Base-by-base conservation (phyloP, 129 eudicot genomes). In the Artemisia argyi region DNA sequence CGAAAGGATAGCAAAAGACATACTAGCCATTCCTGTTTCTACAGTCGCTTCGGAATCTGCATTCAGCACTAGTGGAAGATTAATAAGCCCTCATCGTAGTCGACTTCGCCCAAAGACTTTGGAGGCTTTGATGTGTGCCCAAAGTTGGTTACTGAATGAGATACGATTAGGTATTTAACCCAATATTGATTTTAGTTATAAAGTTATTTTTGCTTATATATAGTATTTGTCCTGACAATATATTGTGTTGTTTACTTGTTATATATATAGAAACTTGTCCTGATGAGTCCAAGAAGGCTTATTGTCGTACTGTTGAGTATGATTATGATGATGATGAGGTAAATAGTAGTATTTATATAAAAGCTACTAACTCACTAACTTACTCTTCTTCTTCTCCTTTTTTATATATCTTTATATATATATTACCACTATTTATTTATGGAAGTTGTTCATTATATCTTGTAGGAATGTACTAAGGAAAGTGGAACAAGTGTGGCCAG, bases 101-200 rank as follows among this genome's bases (percentile, higher is more conserved):
- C 39, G 62, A 35, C 57, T 73, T 28, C 46, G 46, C 46, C 52
- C 59, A 17, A 60, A 64, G 9, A 73, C 74, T 7, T 20, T 74
- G 5, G 78, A 79, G 67, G 83, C 79, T 44, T 73, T 79, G 12
- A 73, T 79, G 83, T 79, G 71, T 49, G 24, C 35, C 17, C 55
- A 66, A 66, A 66, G 71, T 66, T 66, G 71, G 71, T 16, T 66
- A 28, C 18, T 46, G 53, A 35, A 66, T 66, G 55, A n/a, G 30
- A 66, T 18, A 42, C 28, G 22, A n/a, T n/a, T 42, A 60, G 65
- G 65, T 20, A 20, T n/a, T n/a, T 59, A 20, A 20, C 15, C 11
- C 16, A 3, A 60, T 60, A 60, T 60, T 60, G 39, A 24, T 60
- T n/a, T 16, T 50, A 50, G n/a, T 50, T 5, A 11, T 13, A 32